Evolutionary conservation across 805 yeast genomes (phyloP).

Genomic region (Kluyveromyces wickerhamii): DNA sequence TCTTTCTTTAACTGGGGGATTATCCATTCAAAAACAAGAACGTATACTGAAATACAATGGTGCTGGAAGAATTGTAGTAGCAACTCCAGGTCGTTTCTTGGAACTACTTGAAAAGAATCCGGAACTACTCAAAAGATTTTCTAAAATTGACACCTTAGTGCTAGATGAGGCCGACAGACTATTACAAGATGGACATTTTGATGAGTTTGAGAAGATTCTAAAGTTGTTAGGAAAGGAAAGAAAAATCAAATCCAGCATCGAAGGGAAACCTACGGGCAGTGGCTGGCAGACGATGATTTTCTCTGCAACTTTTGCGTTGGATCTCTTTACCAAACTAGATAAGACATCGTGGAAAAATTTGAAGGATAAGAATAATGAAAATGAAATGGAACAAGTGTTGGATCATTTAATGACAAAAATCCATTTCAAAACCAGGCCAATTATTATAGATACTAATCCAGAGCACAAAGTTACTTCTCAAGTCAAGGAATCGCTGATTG

Average conservation of each 20-base stretch:
- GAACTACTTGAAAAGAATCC: constrained; percentile 67
- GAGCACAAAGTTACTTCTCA: constrained; percentile 66
- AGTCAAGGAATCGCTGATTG: constrained; percentile 79
- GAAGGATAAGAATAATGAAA: constrained; percentile 19
- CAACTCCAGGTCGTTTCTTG: constrained; percentile 90
- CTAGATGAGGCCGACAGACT: constrained; percentile 95
- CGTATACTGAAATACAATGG: constrained; percentile 58
- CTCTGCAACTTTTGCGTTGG: constrained; percentile 87
- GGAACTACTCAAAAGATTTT: constrained; percentile 33
- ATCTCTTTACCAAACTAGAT: constrained; percentile 68
- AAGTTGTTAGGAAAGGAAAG: constrained; percentile 51
- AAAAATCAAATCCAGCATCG: constrained; percentile 28
- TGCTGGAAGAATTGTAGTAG: constrained; percentile 72
- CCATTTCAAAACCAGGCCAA: constrained; percentile 63
- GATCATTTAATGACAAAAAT: constrained; percentile 60
- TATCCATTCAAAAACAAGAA: constrained; percentile 89
- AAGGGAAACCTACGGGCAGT: constrained; percentile 35
- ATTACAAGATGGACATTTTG: constrained; percentile 92
- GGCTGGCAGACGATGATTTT: constrained; percentile 84
- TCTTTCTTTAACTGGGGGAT: constrained; percentile 85
- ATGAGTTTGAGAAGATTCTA: constrained; percentile 77
- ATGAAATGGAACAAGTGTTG: constrained; percentile 50
- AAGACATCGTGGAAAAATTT: constrained; percentile 29
- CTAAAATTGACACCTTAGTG: constrained; percentile 45
- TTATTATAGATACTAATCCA: constrained; percentile 79